Base-by-base conservation (phyloP, 352 stramenopile species). In the Pythium volutum region DNA sequence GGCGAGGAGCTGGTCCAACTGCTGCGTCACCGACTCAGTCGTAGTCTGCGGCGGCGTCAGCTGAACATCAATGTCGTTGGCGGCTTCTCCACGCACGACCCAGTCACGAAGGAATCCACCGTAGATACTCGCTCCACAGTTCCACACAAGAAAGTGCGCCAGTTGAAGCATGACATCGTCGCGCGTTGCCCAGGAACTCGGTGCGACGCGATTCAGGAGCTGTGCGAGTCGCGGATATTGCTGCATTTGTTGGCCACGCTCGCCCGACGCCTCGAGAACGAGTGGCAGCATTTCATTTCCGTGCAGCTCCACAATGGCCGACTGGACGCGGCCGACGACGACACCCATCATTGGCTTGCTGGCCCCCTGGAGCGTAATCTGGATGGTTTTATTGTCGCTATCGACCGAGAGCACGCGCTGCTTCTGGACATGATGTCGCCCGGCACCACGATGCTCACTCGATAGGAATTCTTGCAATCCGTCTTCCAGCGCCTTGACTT, bases 121-220 rank as follows among this genome's bases (percentile, higher is more conserved):
- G 29, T 71, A 62, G 33, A 71, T 61, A 18, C 51, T 64, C 2
- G 31, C 50, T 18, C 54, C 26, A 36, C 42, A 55, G 8, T 36
- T 22, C 67, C 67, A 74, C 22, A 74, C 46, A 8, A 74, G 49
- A 5, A 42, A 26, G 59, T 74, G 56, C 1, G 53, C 62, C 2
- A 70, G 15, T 33, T 74, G 67, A 4, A 74, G 62, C 62, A 74
- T 65, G 4, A 70, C 52, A 26, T 74, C 67, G 20, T 74, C 56
- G 9, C 67, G 62, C 18, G 49, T 56, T 10, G 49, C 16, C n/a
- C 66, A 73, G 11, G n/a, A 26, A 0, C 39, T 45, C 10, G 66
- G 66, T 16, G 60, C 18, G 2, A 59, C 45, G 15, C 51, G n/a
- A 25, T 56, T 62, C 3, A 54, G 15, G 7, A 73, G 51, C 50